A percentile compares a stretch with the other conserved stretches of the same genome.
Conservation (phyloP, 2,329 filamentous ascomycete genomes). For the Colletotrichum sp. region DNA sequence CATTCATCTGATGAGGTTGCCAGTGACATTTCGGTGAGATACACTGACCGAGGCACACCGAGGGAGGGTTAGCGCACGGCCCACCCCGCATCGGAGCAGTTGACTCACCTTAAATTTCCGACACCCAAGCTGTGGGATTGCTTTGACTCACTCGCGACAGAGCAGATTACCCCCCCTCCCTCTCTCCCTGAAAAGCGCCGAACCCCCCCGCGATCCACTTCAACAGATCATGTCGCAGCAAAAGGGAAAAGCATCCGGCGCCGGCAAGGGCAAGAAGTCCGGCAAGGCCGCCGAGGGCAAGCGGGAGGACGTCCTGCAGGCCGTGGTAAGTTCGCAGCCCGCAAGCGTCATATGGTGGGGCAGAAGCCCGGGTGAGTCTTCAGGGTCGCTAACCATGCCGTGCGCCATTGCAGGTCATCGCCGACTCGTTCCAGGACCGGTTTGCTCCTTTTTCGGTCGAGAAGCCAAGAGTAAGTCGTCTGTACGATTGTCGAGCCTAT, state of each 20-base stretch:
- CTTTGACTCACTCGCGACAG: slow-evolving; percentile 16
- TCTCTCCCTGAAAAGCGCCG: not conserved
- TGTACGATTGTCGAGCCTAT: not conserved
- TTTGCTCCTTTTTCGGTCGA: slow-evolving; percentile 91
- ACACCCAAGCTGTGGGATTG: not conserved
- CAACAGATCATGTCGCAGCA: slow-evolving; percentile 46
- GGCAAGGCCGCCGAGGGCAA: slow-evolving; percentile 58
- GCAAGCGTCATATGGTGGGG: slow-evolving; percentile 28
- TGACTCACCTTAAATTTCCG: slow-evolving; percentile 22
- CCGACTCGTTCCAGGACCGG: slow-evolving; percentile 92
- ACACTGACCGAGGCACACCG: not conserved
- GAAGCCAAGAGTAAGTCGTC: slow-evolving; percentile 74
- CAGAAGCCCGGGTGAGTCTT: slow-evolving; percentile 17
- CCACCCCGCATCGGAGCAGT: slow-evolving; percentile 5
- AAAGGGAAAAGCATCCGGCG: slow-evolving; percentile 41
- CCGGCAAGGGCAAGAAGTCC: slow-evolving; percentile 58
- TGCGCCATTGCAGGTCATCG: slow-evolving; percentile 69
- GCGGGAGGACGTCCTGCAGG: slow-evolving; percentile 63
- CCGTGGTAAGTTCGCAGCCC: slow-evolving; percentile 49
- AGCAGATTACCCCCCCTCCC: not conserved
- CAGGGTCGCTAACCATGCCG: not conserved
- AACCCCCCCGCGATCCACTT: slow-evolving; percentile 6
- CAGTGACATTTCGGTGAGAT: not conserved
- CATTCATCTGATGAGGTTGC: not conserved
- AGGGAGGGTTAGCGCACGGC: not conserved